These are phyloP conservation scores for Neophaeococcomyces mojaviensis DNA, from an alignment of 2,329 filamentous ascomycete species.

Conservation along the genomic window DNA sequence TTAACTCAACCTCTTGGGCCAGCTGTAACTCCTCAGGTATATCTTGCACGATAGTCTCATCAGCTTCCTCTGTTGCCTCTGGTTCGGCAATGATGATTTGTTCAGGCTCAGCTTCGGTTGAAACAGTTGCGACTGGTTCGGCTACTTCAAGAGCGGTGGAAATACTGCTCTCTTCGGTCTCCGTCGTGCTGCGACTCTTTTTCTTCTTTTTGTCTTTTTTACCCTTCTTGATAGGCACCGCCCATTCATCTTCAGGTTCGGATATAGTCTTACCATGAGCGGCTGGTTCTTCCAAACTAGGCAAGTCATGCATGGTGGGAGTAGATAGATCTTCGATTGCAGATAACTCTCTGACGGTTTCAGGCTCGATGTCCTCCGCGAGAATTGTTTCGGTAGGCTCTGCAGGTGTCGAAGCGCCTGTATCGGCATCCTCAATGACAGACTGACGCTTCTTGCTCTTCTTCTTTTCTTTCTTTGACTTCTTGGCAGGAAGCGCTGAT, in stretches of 20 bases:
- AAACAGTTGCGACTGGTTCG: neutral
- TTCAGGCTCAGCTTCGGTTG: neutral
- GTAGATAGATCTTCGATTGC: neutral
- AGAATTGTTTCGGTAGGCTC: neutral
- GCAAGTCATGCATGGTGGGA: no score
- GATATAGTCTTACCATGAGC: neutral
- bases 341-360: no score
- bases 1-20: neutral
- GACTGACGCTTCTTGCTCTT: conserved; percentile 8
- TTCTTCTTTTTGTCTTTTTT: conserved; percentile 5
- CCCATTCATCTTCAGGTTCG: neutral
- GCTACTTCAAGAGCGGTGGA: neutral
- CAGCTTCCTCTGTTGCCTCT: neutral
- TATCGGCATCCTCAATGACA: neutral
- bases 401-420: neutral
- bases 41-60: neutral
- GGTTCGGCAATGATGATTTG: neutral
- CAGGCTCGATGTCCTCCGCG: conserved; percentile 1
- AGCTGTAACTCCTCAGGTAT: neutral
- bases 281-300: neutral
- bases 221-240: neutral
- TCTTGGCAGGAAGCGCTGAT: neutral
- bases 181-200: neutral
- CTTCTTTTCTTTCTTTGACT: conserved; percentile 12
- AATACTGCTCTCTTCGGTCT: neutral